Evolutionary conservation across 1,139 yeast species (phyloP), one percentile per base, ranked within the genome.

Genomic region (Geotrichum macrosporum): DNA sequence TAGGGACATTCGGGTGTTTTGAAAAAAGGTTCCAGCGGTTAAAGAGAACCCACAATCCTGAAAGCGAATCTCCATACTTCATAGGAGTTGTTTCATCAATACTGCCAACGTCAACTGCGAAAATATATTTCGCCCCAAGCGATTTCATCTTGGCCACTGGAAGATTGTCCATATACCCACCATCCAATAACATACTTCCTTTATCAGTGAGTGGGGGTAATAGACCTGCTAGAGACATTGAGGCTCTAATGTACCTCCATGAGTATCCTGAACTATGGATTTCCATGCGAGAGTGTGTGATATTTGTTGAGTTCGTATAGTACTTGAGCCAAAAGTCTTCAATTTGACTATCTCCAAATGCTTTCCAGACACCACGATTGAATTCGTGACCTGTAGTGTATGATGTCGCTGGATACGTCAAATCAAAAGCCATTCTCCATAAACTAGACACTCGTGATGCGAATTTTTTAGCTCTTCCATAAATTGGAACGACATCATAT

Each of bases 301-400:
- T 87, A 61, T 92, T 92, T 10, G 98, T 92, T 1, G 97, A 86
- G 62, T 92, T 92, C 60, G 94, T 81, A 60, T 78, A 92, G 61
- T 79, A 92, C 52, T 77, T 79, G 50, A 92, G 75, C 98, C 98
- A 92, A 63, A 92, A 89, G 63, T 92, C 98, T 62, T 92, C 98
- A 55, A 92, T 87, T 58, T 95, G 83, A 20, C 82, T 75, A 55
- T 87, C 92, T 0, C 97, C 97, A 68, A 92, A 84, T 0, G 87
- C 78, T 63, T 92, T 89, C 96, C 97, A 92, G 16, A 92, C 80
- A 41, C 98, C 97, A 57, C 97, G 74, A 64, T 92, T 92, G 65
- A 92, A 92, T 64, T 88, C 97, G 66, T 92, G 95, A 1, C 98
- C 98, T 0, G 98, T 92, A 12, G 94, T 84, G 62, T 92, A 92